These are phyloP conservation scores for Lichina pygmaea DNA, from an alignment of 495 filamentous ascomycete species.

Conservation along the genomic window DNA sequence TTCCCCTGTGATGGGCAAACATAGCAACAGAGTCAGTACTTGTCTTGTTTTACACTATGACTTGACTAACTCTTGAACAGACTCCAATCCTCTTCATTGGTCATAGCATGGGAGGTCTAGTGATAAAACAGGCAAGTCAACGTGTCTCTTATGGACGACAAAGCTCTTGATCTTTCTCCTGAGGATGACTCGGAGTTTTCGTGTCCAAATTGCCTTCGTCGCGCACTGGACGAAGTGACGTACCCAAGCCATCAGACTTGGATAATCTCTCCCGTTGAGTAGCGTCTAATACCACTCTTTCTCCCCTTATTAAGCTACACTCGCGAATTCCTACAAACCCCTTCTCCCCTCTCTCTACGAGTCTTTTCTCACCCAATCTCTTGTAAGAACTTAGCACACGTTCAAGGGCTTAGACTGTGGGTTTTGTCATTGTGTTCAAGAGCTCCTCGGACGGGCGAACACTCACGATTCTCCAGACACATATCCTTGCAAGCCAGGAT, in stretches of 20 bases:
- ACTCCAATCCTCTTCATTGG: slow-evolving; percentile 3
- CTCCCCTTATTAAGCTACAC: neutral
- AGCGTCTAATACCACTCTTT: neutral
- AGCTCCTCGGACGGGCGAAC: neutral
- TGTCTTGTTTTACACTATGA: neutral
- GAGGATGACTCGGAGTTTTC: neutral
- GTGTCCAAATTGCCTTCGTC: too few relatives aligned
- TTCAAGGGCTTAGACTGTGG: too few relatives aligned
- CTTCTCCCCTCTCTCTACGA: too few relatives aligned
- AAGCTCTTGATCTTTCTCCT: neutral
- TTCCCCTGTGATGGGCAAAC: neutral
- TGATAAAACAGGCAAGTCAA: neutral
- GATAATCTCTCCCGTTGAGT: neutral
- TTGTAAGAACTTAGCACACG: too few relatives aligned
- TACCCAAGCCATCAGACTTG: neutral
- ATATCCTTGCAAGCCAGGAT: neutral
- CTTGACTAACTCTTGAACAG: neutral
- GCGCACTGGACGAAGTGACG: too few relatives aligned
- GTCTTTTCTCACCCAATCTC: too few relatives aligned
- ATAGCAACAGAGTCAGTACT: neutral
- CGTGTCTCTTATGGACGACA: too few relatives aligned
- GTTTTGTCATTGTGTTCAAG: too few relatives aligned
- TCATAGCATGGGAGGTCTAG: slow-evolving; percentile 6
- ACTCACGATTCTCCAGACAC: neutral
- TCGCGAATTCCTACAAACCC: too few relatives aligned